Evolutionary conservation across 192 early-diverging fungal genomes (phyloP).

Genomic region (Umbelopsis sp.): DNA sequence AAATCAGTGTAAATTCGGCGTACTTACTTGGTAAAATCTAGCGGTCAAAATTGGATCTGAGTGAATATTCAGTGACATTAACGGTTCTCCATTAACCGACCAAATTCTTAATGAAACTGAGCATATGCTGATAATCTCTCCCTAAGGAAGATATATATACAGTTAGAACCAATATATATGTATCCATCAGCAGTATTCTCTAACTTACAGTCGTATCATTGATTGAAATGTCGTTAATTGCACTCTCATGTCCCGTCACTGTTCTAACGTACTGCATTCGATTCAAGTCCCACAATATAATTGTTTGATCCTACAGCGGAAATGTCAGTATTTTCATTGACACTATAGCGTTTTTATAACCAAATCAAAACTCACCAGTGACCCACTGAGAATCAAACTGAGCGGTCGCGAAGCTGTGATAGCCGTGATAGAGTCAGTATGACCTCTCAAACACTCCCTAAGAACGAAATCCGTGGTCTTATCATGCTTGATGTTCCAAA

Average conservation of each 20-base stretch:
- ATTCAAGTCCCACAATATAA: conserved; percentile 69
- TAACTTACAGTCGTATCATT: conserved; percentile 60
- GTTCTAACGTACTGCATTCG: conserved; percentile 63
- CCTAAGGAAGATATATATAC: conserved; percentile 29
- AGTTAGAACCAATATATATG: too few species aligned
- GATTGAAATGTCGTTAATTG: conserved; percentile 50
- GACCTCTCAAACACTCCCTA: conserved; percentile 59
- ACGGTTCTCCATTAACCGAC: conserved; percentile 65
- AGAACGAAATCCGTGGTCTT: conserved; percentile 50
- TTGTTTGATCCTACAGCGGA: conserved; percentile 53
- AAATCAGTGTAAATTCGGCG: neutral
- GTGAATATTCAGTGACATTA: conserved; percentile 48
- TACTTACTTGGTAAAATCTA: conserved; percentile 50
- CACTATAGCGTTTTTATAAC: too few species aligned
- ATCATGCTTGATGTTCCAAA: conserved; percentile 54
- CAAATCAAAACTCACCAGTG: conserved; percentile 37
- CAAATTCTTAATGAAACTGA: conserved; percentile 57
- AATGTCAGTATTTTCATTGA: neutral
- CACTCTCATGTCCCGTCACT: conserved; percentile 51
- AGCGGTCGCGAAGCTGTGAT: conserved; percentile 56
- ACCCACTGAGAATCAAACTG: conserved; percentile 61
- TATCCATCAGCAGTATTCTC: neutral
- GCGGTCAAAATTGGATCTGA: conserved; percentile 56
- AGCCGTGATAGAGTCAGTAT: conserved; percentile 52
- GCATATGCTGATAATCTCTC: conserved; percentile 66